phyloP scores from a whole-genome alignment of 441 rosid species.

The Euphorbia corollata region DNA sequence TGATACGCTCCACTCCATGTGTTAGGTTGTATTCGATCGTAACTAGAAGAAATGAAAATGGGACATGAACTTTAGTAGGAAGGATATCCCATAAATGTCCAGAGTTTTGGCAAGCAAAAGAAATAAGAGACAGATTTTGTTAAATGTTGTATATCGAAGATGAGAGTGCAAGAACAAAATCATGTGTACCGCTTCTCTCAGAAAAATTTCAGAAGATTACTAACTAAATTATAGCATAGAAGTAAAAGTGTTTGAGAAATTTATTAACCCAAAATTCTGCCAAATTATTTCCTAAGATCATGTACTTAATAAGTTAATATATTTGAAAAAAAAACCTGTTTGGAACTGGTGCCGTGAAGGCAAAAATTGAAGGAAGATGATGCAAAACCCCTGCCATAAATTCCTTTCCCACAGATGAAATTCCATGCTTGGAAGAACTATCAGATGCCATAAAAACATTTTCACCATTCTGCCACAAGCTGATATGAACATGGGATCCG shows the following conservation, averaged over 20 bases:
- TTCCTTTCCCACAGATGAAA: conserved; percentile 60
- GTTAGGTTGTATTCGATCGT: conserved; percentile 85
- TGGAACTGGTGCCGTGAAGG: conserved; percentile 80
- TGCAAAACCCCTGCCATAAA: conserved; percentile 91
- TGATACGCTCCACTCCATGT: conserved; percentile 92
- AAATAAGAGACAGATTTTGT: neutral
- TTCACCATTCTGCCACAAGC: conserved; percentile 69
- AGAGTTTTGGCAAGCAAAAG: too few species aligned
- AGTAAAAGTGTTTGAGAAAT: neutral
- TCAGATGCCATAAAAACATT: conserved; percentile 69
- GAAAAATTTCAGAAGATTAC: neutral
- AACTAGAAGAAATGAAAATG: conserved; percentile 34
- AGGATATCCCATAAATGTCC: neutral
- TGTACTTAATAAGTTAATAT: neutral
- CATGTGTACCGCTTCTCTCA: neutral
- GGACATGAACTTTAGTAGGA: neutral
- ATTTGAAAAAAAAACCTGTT: conserved; percentile 55
- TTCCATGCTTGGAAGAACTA: conserved; percentile 57
- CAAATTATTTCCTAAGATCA: neutral
- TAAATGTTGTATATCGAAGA: neutral
- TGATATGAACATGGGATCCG: conserved; percentile 92
- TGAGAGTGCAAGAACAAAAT: neutral
- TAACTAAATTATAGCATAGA: neutral
- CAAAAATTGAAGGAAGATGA: conserved; percentile 85
- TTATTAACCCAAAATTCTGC: neutral